A percentile compares a stretch with the other conserved stretches of the same genome.
Evolutionary conservation across 805 yeast species (phyloP).

Genomic region (Starmerella apicola): DNA sequence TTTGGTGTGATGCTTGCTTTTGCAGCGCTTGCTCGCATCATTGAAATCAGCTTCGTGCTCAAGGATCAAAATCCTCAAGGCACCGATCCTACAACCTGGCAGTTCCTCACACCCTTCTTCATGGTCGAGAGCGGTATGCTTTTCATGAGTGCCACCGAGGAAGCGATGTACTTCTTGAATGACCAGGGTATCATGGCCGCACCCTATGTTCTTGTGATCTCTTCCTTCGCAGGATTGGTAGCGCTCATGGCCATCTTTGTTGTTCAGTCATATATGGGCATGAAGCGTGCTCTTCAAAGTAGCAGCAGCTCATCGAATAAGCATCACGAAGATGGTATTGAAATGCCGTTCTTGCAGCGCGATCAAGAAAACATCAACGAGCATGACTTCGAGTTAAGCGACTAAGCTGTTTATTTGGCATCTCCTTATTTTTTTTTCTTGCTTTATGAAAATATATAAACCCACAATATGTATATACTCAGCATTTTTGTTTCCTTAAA

Average conservation of each 20-base stretch:
- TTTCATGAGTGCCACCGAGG: constrained; percentile 90
- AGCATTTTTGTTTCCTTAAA: neutral
- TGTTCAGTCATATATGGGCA: constrained; percentile 43
- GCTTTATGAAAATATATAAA: neutral
- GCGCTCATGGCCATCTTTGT: constrained; percentile 54
- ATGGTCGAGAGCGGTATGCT: constrained; percentile 64
- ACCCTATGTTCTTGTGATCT: constrained; percentile 59
- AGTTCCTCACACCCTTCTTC: constrained; percentile 74
- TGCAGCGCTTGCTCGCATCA: constrained; percentile 64
- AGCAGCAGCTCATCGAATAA: constrained; percentile 8
- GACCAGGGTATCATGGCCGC: constrained; percentile 75
- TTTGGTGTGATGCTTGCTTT: constrained; percentile 71
- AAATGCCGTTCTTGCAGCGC: constrained; percentile 22
- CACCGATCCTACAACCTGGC: constrained; percentile 54
- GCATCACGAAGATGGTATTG: constrained; percentile 20
- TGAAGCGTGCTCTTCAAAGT: constrained; percentile 20
- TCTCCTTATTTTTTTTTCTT: neutral
- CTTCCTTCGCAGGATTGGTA: constrained; percentile 62
- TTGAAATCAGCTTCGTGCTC: constrained; percentile 70
- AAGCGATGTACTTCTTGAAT: constrained; percentile 59
- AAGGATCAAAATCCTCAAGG: constrained; percentile 36
- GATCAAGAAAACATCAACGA: constrained; percentile 11
- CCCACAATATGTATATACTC: neutral
- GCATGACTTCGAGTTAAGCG: constrained; percentile 23
- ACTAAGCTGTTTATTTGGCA: constrained; percentile 4